Evolutionary conservation across 345 rosid genomes (phyloP), one percentile per base, ranked within the genome.

Genomic region (Rubroshorea leprosula): DNA sequence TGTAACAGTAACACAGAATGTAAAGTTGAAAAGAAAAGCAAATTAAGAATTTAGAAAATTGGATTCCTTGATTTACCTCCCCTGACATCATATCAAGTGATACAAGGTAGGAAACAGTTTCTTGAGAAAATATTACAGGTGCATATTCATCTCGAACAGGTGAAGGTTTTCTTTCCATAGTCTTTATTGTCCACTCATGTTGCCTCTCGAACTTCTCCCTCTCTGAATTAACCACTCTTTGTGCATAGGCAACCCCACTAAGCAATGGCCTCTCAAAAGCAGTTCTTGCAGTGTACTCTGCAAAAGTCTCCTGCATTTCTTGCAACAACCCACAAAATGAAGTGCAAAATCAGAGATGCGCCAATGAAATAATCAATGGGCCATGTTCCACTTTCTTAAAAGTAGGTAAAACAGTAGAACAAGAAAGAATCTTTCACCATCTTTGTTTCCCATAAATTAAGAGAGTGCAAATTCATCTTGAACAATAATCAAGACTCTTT

Each of bases 11-110:
- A 49, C 4, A n/a, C 29, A 11, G 45, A 51, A 23, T 4, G 6
- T 20, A 51, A 27, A 39, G 6, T 4, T 16, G 63, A 72, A 58
- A 41, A 35, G 23, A 13, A 63, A 56, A 54, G 48, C 49, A 15
- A 26, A 49, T 52, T 20, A 19, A 26, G 46, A 53, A 20, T 23
- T 46, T 41, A 50, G 44, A 43, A 31, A 17, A 25, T 54, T 41
- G 1, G n/a, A n/a, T n/a, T n/a, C n/a, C n/a, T 52, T 7, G 43
- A 47, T 45, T 69, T 77, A 92, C 98, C 96, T 87, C 91, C 64
- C 99, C 99, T 3, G 99, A 93, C 99, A 93, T 93, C 99, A 93
- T 93, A 62, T 93, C 99, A 21, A 93, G 80, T 10, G 99, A 93
- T 68, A 85, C 87, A 39, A 93, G 80, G 68, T 93, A 82, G 61